Conservation (phyloP, 2,329 filamentous ascomycete genomes). For the Monilinia polystroma region DNA sequence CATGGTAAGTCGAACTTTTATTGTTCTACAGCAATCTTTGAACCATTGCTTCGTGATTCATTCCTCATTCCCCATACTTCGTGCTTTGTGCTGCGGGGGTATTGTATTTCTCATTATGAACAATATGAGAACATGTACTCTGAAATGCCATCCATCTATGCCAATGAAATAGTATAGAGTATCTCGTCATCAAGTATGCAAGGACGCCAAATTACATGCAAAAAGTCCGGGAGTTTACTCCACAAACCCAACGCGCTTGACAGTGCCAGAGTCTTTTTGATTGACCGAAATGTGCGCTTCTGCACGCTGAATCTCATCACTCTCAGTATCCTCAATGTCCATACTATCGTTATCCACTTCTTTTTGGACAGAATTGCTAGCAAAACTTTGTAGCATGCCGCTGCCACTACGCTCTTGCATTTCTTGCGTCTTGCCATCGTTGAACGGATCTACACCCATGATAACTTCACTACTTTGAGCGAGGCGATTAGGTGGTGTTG, state of each 20-base stretch:
- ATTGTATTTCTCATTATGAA: slow-evolving; percentile 15
- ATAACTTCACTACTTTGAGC: slow-evolving; percentile 20
- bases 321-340: slow-evolving; percentile 37
- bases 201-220: not conserved
- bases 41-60: not conserved
- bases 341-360: slow-evolving; percentile 39
- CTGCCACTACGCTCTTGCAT: slow-evolving; percentile 38
- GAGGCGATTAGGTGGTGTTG: slow-evolving; percentile 4
- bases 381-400: slow-evolving; percentile 28
- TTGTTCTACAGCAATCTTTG: slow-evolving; percentile 1
- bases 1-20: not conserved
- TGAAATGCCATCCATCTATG: not conserved
- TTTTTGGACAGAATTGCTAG: slow-evolving; percentile 19
- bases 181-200: not conserved
- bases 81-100: slow-evolving; percentile 4
- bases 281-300: slow-evolving; percentile 19
- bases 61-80: not conserved
- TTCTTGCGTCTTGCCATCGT: slow-evolving; percentile 28
- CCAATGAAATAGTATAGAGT: not conserved
- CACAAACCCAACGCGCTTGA: slow-evolving; percentile 34
- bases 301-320: slow-evolving; percentile 31
- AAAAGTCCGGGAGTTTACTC: slow-evolving; percentile 17
- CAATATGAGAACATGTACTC: not conserved
- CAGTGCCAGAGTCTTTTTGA: slow-evolving; percentile 25
- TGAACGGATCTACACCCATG: slow-evolving; percentile 34